Conservation (phyloP, 139 green algal genomes). For the Spirogloea muscicola region DNA sequence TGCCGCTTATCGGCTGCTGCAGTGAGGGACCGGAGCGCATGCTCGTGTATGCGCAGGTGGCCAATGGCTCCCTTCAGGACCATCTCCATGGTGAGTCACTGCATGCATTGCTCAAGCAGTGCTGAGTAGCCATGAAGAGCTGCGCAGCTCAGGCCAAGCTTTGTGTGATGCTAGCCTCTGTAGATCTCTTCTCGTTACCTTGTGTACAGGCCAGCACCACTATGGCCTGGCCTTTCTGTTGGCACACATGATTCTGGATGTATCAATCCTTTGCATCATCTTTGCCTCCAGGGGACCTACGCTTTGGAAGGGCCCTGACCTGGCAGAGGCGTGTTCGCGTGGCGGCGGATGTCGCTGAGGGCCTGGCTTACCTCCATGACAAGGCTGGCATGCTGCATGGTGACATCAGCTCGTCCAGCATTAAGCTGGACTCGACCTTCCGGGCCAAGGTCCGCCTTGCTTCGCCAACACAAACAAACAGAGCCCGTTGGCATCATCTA, state of each 20-base stretch:
- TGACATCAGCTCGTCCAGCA: conserved; percentile 68
- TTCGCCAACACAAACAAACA: background rate
- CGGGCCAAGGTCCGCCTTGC: conserved; percentile 10
- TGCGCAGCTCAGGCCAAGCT: too few species aligned
- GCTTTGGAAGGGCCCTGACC: conserved; percentile 29
- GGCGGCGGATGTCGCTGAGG: conserved; percentile 25
- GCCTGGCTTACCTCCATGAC: conserved; percentile 69
- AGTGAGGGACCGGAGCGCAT: background rate
- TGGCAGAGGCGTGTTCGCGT: conserved; percentile 32
- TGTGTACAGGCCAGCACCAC: too few species aligned
- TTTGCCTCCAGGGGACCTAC: conserved; percentile 33
- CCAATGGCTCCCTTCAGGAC: conserved; percentile 17
- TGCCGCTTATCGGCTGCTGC: background rate
- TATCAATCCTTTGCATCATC: too few species aligned
- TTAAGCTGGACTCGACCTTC: conserved; percentile 62
- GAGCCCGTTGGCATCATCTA: background rate
- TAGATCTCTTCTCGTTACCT: too few species aligned
- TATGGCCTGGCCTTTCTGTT: too few species aligned
- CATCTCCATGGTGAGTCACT: conserved; percentile 28
- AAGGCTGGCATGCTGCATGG: conserved; percentile 70
- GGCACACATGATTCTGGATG: too few species aligned
- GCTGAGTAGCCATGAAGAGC: too few species aligned
- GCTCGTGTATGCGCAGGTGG: conserved; percentile 15
- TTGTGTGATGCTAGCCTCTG: too few species aligned
- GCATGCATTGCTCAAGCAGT: background rate